These are phyloP conservation scores for Scedosporium apiospermum DNA, from an alignment of 2,329 filamentous ascomycete genomes.

Conservation along the genomic window DNA sequence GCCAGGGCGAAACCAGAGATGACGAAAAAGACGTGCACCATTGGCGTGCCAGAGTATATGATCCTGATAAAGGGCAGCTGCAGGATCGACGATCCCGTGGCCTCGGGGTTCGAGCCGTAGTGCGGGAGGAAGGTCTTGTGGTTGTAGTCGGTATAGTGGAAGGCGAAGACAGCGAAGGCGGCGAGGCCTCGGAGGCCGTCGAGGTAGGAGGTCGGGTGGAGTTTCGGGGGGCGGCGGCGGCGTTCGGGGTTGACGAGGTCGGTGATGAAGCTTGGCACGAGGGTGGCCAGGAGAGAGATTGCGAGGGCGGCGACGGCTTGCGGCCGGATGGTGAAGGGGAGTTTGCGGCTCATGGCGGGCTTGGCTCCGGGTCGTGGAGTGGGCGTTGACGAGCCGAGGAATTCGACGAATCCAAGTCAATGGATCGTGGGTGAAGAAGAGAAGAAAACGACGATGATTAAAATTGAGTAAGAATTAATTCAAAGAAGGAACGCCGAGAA, in stretches of 20 bases:
- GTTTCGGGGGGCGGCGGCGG: conserved; percentile 16
- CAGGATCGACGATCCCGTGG: conserved; percentile 23
- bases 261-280: conserved; percentile 10
- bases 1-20: conserved; percentile 53
- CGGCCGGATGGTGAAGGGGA: background rate
- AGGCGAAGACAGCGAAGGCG: conserved; percentile 46
- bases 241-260: conserved; percentile 8
- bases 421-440: background rate
- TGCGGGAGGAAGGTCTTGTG: conserved; percentile 15
- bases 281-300: conserved; percentile 2
- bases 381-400: background rate
- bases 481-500: too few species aligned
- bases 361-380: background rate
- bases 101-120: conserved; percentile 35
- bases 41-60: conserved; percentile 44
- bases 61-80: conserved; percentile 45
- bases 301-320: background rate
- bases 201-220: conserved; percentile 46
- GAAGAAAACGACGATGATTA: background rate
- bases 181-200: conserved; percentile 49
- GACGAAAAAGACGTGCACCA: conserved; percentile 53
- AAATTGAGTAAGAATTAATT: too few species aligned
- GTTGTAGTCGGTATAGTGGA: conserved; percentile 31
- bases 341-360: background rate
- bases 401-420: background rate